phyloP scores from a whole-genome alignment of 2,329 filamentous ascomycete species.

The Penicillium sp. region DNA sequence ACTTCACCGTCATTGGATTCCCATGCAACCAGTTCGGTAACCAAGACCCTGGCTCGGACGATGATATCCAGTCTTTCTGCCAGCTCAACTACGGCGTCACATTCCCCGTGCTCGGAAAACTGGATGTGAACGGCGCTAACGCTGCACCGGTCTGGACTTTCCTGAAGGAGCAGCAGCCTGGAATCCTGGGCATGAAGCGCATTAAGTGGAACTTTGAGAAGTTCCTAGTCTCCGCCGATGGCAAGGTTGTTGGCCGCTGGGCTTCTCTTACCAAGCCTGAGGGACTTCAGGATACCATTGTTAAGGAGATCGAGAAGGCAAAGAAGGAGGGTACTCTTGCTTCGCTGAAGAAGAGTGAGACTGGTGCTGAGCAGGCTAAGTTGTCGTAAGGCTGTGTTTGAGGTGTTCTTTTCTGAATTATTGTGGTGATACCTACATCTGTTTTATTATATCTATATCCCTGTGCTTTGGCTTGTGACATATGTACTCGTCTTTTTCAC shows the following conservation, averaged over 20 bases:
- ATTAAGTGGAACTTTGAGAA: conserved; percentile 99
- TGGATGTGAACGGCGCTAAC: conserved; percentile 85
- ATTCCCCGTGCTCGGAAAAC: conserved; percentile 89
- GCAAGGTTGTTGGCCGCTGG: conserved; percentile 81
- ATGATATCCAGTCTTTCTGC: conserved; percentile 81
- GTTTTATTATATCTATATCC: conserved; percentile 12
- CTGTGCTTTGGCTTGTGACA: conserved; percentile 10
- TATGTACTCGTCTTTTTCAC: background rate
- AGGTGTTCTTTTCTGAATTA: background rate
- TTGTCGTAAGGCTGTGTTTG: conserved; percentile 9
- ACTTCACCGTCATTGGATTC: conserved; percentile 89
- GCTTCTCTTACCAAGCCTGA: conserved; percentile 86
- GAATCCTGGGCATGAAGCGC: conserved; percentile 80
- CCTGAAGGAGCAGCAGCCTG: conserved; percentile 69
- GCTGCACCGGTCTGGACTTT: conserved; percentile 78
- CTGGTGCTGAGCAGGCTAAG: conserved; percentile 24
- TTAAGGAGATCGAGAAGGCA: conserved; percentile 67
- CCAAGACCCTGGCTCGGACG: conserved; percentile 82
- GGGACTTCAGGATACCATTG: conserved; percentile 69
- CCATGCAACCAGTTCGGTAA: conserved; percentile 96
- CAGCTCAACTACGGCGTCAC: conserved; percentile 90
- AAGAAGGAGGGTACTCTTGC: conserved; percentile 39
- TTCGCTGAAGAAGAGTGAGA: conserved; percentile 17
- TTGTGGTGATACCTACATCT: background rate
- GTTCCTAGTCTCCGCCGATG: conserved; percentile 84